Conservation (phyloP, 495 filamentous ascomycete species). For the Chaetomium tenue region DNA sequence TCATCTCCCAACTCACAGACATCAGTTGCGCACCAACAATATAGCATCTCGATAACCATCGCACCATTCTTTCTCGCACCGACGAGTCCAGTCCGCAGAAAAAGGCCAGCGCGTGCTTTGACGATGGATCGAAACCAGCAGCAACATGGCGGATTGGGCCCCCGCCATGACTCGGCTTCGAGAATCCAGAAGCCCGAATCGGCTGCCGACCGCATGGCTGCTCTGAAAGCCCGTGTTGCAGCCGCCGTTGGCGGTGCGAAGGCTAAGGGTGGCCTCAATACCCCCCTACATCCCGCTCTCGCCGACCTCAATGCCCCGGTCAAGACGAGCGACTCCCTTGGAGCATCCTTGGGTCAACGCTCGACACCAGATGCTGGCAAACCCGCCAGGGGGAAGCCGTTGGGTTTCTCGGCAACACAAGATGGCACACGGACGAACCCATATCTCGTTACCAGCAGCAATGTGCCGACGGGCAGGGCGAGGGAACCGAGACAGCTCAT, state of each 20-base stretch:
- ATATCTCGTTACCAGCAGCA: conserved; percentile 74
- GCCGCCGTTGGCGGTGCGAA: conserved; percentile 64
- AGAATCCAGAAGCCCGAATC: conserved; percentile 54
- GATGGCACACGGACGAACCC: conserved; percentile 62
- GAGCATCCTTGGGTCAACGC: conserved; percentile 29
- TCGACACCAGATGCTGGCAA: conserved; percentile 24
- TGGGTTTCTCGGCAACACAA: conserved; percentile 44
- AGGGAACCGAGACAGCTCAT: conserved; percentile 70
- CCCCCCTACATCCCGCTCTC: conserved; percentile 85
- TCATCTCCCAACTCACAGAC: not conserved
- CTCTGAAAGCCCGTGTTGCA: conserved; percentile 80
- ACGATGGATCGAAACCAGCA: conserved; percentile 47
- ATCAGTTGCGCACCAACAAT: too few relatives aligned
- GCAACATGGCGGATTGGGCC: conserved; percentile 48
- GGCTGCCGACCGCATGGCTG: conserved; percentile 55
- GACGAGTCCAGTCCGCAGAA: too few relatives aligned
- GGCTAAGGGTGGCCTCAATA: conserved; percentile 74
- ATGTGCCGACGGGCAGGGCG: conserved; percentile 59
- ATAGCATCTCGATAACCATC: too few relatives aligned
- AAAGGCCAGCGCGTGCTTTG: conserved; percentile 17
- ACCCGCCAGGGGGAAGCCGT: conserved; percentile 29
- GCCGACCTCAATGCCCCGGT: conserved; percentile 63
- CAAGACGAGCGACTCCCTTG: conserved; percentile 46
- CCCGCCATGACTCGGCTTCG: conserved; percentile 51
- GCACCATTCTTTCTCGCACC: not conserved